Percentiles rank a stretch among this genome's conserved stretches.
Conservation (phyloP, 768 basidiomycete genomes). For the Terana coerulea region DNA sequence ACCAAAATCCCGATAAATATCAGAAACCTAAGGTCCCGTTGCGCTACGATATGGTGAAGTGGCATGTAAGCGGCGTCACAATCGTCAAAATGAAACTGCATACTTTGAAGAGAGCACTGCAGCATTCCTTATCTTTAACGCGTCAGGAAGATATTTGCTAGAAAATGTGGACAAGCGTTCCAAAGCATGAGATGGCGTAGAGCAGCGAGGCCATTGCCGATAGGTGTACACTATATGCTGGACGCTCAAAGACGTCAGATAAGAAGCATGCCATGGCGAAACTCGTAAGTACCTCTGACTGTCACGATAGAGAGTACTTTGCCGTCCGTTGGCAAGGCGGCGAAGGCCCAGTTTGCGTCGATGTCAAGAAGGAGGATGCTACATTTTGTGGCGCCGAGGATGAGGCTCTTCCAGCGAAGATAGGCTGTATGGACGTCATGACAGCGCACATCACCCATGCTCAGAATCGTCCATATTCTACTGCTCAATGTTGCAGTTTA, state of each 20-base stretch:
- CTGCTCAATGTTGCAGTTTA: too few relatives aligned
- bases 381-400: constrained; percentile 50
- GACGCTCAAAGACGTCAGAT: not conserved
- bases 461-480: constrained; percentile 13
- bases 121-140: too few relatives aligned
- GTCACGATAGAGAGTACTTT: constrained; percentile 61
- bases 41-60: too few relatives aligned
- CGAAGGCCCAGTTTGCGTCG: constrained; percentile 28
- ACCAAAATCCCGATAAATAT: too few relatives aligned
- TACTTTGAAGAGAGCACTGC: too few relatives aligned
- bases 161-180: too few relatives aligned
- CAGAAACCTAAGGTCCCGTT: too few relatives aligned
- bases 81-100: too few relatives aligned
- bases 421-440: constrained; percentile 58
- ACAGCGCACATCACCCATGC: constrained; percentile 31
- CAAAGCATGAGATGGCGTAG: too few relatives aligned
- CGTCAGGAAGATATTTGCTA: too few relatives aligned
- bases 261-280: not conserved
- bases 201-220: too few relatives aligned
- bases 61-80: too few relatives aligned
- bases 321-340: constrained; percentile 48
- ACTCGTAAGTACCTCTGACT: constrained; percentile 29
- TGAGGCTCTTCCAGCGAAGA: constrained; percentile 44
- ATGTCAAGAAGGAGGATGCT: constrained; percentile 53
- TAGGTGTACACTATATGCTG: constrained; percentile 52